Percentiles rank a stretch among this genome's conserved stretches.
Evolutionary conservation across 257 asterid genomes (phyloP).

Genomic region (Paulownia fortunei): DNA sequence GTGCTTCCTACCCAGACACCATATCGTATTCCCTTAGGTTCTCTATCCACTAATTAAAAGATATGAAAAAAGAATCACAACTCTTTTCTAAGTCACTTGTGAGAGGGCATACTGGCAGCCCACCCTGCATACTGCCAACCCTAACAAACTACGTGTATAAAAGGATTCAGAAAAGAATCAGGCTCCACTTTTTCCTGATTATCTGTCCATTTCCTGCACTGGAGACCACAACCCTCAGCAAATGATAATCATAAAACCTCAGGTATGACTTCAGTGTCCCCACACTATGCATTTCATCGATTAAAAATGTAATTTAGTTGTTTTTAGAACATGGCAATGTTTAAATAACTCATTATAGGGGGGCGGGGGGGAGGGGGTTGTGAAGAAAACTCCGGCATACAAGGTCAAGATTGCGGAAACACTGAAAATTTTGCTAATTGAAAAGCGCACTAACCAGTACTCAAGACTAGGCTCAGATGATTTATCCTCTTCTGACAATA

Average conservation of each 20-base stretch:
- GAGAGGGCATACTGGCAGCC: neutral
- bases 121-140: neutral
- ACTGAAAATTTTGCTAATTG: slow-evolving; percentile 19
- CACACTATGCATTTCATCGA: slow-evolving; percentile 23
- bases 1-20: slow-evolving; percentile 1
- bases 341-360: slow-evolving; percentile 5
- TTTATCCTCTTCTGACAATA: slow-evolving; percentile 96
- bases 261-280: slow-evolving; percentile 19
- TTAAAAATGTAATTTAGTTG: neutral
- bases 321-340: neutral
- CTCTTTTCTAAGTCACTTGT: neutral
- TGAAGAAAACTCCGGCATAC: neutral
- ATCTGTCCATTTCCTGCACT: neutral
- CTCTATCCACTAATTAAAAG: neutral
- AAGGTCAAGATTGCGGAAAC: slow-evolving; percentile 19
- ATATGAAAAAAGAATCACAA: neutral
- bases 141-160: slow-evolving; percentile 3
- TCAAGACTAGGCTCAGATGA: slow-evolving; percentile 97
- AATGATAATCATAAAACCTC: slow-evolving; percentile 7
- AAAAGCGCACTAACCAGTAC: slow-evolving; percentile 67
- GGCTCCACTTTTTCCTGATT: slow-evolving; percentile 9
- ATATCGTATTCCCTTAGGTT: slow-evolving; percentile 8
- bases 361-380: no score
- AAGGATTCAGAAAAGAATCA: slow-evolving; percentile 11
- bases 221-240: slow-evolving; percentile 16